Evolutionary conservation across 2,329 filamentous ascomycete species (phyloP), one percentile per base, ranked within the genome.

Genomic region (Neofusicoccum kwambonambiense): DNA sequence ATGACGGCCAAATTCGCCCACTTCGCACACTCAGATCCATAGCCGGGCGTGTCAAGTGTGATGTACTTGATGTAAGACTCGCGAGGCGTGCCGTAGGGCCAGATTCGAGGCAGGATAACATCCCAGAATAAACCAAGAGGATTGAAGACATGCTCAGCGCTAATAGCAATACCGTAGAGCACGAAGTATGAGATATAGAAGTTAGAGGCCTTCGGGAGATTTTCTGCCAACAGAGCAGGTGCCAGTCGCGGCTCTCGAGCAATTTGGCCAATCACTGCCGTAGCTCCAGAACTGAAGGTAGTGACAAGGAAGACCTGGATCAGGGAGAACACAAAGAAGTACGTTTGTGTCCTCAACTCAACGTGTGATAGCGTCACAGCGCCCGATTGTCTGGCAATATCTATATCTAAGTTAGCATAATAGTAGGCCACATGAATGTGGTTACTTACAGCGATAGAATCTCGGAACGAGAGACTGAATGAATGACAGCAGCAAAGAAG

Each of bases 101-200:
- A 60, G 41, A 65, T 47, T 1, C 49, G 37, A 2, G 62, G 84
- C 90, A 70, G 97, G 93, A 2, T 97, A 83, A 57, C 93, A 93
- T 69, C 97, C 89, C 73, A 97, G 82, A 76, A 92, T 95, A 35
- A 94, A 79, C 68, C 95, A 88, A 1, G 89, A 87, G 41, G 97
- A 83, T 75, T 98, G 97, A 57, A 96, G 82, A 22, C 94, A 93
- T 0, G 89, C 88, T 34, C 94, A 87, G 54, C 96, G 86, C 65
- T 97, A 93, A 75, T 96, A 89, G 60, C 70, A 1, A 75, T 67
- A 31, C 77, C 77, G 65, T 78, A 74, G 3, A 79, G 61, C 41
- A 79, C 71, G 67, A 79, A 77, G 69, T 78, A 79, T 2, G 75
- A 76, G 17, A 79, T 64, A 68, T 79, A 79, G 70, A 79, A 78